These are phyloP conservation scores for Ogataea allantospora DNA, from an alignment of 805 yeast species.

Conservation along the genomic window DNA sequence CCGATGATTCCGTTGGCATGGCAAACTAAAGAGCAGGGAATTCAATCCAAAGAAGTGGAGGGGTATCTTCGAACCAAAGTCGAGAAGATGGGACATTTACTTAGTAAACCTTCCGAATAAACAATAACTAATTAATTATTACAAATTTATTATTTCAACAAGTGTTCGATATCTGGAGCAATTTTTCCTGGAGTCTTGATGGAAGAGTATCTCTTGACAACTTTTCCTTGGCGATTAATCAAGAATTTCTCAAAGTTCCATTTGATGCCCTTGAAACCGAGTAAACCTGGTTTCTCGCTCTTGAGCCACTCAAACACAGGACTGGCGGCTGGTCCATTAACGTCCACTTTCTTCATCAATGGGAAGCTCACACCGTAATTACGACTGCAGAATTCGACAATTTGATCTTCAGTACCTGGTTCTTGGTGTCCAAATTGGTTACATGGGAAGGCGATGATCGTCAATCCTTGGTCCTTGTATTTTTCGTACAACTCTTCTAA, in stretches of 20 bases:
- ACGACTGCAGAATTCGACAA: constrained; percentile 66
- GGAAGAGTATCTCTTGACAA: constrained; percentile 54
- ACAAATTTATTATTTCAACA: constrained; percentile 37
- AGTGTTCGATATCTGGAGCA: constrained; percentile 55
- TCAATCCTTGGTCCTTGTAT: constrained; percentile 62
- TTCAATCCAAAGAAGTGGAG: constrained; percentile 81
- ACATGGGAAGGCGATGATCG: constrained; percentile 83
- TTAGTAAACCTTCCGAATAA: constrained; percentile 42
- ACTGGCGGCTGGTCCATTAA: constrained; percentile 79
- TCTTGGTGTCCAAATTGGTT: constrained; percentile 86
- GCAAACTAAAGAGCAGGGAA: constrained; percentile 61
- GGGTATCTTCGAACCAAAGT: constrained; percentile 92
- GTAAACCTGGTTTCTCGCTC: constrained; percentile 49
- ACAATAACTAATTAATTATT: not conserved
- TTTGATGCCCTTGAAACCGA: constrained; percentile 67
- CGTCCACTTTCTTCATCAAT: constrained; percentile 79
- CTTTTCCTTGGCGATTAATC: constrained; percentile 53
- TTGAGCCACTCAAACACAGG: constrained; percentile 81
- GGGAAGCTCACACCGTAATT: constrained; percentile 95
- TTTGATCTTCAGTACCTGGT: constrained; percentile 67
- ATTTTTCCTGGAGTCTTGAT: constrained; percentile 64
- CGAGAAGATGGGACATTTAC: constrained; percentile 94
- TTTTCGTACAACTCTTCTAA: constrained; percentile 66
- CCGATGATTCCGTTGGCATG: constrained; percentile 98
- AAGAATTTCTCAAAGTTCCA: constrained; percentile 66